A percentile compares a stretch with the other conserved stretches of the same genome.
Evolutionary conservation across 148 eudicot species (phyloP).

Genomic region (Rhododendron molle): DNA sequence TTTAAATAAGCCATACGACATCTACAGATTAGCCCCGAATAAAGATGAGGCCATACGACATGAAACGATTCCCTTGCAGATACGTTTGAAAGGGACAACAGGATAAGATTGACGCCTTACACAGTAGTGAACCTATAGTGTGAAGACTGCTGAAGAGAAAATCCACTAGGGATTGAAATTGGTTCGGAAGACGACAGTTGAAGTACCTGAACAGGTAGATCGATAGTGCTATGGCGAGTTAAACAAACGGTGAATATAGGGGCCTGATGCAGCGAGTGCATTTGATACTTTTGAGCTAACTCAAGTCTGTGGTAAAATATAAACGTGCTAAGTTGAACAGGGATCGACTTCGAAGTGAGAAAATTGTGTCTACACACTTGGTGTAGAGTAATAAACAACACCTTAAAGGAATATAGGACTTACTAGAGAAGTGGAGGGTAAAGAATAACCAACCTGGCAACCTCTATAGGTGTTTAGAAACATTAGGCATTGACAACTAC

Average conservation of each 20-base stretch:
- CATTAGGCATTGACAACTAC: neutral
- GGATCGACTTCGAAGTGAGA: neutral
- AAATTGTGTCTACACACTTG: neutral
- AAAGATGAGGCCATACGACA: no score
- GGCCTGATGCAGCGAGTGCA: neutral
- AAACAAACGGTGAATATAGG: neutral
- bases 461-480: neutral
- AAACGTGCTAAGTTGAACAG: neutral
- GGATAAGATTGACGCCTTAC: neutral
- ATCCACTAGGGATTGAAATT: neutral
- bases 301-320: neutral
- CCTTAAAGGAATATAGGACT: neutral
- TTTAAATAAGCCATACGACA: no score
- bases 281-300: neutral
- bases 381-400: neutral
- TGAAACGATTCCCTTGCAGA: no score
- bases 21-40: no score
- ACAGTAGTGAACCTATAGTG: neutral
- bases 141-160: neutral
- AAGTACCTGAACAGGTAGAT: neutral
- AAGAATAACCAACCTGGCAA: neutral
- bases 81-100: neutral
- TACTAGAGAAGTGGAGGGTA: neutral
- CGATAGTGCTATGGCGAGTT: neutral
- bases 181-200: neutral